A percentile compares a stretch with the other conserved stretches of the same genome.
Evolutionary conservation across 257 asterid species (phyloP).

Genomic region (Coffea eugenioides): DNA sequence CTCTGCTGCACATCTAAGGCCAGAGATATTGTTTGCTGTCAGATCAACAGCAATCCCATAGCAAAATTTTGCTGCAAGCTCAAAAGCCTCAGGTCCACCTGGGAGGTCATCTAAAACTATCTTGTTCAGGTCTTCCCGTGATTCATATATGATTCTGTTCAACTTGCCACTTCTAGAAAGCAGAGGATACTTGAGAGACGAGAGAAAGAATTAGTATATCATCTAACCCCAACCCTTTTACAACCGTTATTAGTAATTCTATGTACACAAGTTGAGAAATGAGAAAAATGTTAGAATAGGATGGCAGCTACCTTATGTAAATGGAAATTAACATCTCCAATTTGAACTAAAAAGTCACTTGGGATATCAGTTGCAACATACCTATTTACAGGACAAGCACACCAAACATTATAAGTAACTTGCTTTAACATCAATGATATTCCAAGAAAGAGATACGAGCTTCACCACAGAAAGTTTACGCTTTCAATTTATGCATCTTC

Average conservation of each 20-base stretch:
- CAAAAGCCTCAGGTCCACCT: slow-evolving; percentile 85
- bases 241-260: neutral
- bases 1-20: slow-evolving; percentile 91
- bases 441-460: neutral
- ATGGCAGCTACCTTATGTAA: slow-evolving; percentile 69
- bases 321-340: slow-evolving; percentile 77
- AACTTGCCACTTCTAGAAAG: slow-evolving; percentile 87
- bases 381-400: slow-evolving; percentile 45
- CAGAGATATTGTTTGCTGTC: slow-evolving; percentile 78
- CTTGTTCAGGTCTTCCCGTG: slow-evolving; percentile 57
- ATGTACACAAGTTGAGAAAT: neutral
- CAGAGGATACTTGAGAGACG: slow-evolving; percentile 60
- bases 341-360: slow-evolving; percentile 80
- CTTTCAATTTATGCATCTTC: neutral
- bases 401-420: slow-evolving; percentile 6
- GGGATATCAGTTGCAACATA: slow-evolving; percentile 86
- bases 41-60: slow-evolving; percentile 88
- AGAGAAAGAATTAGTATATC: slow-evolving; percentile 16
- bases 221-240: neutral
- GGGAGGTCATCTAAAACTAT: slow-evolving; percentile 69
- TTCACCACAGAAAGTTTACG: neutral
- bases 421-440: neutral
- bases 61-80: slow-evolving; percentile 92
- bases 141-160: slow-evolving; percentile 73
- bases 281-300: slow-evolving; percentile 1